Evolutionary conservation across 1,284 basidiomycete genomes (phyloP), one percentile per base, ranked within the genome.

Genomic region (Austroboletus niveus): DNA sequence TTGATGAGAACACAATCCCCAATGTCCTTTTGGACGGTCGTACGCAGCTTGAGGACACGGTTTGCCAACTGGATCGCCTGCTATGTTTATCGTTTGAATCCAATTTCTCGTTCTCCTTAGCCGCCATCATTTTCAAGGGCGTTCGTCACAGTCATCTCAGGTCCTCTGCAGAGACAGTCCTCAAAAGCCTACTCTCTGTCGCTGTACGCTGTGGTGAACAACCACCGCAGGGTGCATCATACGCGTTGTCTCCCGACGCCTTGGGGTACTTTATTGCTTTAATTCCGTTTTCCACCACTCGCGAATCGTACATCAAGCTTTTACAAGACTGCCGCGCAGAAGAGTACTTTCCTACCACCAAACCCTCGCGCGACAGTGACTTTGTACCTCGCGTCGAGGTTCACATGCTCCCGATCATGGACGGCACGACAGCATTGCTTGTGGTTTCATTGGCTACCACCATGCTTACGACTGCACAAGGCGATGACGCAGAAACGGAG

Each of bases 111-210:
- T 92, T 94, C 67, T 85, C 89, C 7, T 72, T 95, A 12, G 84
- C 91, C 1, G 78, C 89, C 0, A 80, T 92, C 56, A 81, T 95
- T 50, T 91, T 92, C 78, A 93, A 94, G 64, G 92, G 92, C 22
- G 72, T 93, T 48, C 83, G 92, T 35, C 84, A 87, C 60, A 77
- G 81, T 5, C 75, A 76, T 4, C 78, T 92, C 51, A 79, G 73
- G 49, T 80, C 79, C 2, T 75, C 80, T 17, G 84, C 87, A 4
- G 79, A 81, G 56, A 72, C 71, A 4, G 77, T 79, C 12, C 72
- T 89, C 15, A 75, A 80, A 57, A 84, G 72, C 49, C 73, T 86
- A 31, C 72, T 88, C 29, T 70, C 72, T 36, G 77, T 84, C 41
- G 84, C 84, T 36, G 73, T 82, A 43, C 74, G 75, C 17, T 74